These are phyloP conservation scores for Graphiopsis chlorocephala DNA, from an alignment of 2,329 filamentous ascomycete genomes.

Conservation along the genomic window DNA sequence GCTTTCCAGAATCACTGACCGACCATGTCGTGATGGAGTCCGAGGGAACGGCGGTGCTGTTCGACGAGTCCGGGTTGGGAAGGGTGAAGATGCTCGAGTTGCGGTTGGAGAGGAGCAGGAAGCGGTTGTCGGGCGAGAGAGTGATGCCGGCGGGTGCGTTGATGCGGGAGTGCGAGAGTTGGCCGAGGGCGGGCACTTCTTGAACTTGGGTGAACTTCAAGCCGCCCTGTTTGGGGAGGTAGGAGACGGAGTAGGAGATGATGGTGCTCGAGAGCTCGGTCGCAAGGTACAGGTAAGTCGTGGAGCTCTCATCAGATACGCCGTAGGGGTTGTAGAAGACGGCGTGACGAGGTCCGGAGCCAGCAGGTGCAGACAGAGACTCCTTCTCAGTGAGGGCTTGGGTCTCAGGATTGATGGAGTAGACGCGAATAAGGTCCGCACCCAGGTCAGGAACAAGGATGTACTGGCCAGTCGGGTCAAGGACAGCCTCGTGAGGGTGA, in stretches of 20 bases:
- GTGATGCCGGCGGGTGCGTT: constrained; percentile 57
- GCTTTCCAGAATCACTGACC: constrained; percentile 56
- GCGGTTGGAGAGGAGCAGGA: constrained; percentile 67
- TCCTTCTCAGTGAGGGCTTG: constrained; percentile 27
- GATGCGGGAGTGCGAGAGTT: constrained; percentile 41
- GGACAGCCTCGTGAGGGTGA: constrained; percentile 37
- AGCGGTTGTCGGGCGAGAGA: constrained; percentile 51
- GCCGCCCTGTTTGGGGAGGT: constrained; percentile 41
- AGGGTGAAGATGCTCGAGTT: constrained; percentile 54
- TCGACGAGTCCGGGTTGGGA: constrained; percentile 44
- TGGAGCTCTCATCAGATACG: constrained; percentile 23
- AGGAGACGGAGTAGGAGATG: constrained; percentile 49
- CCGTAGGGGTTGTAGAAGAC: constrained; percentile 36
- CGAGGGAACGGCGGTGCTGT: constrained; percentile 35
- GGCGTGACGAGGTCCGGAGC: constrained; percentile 37
- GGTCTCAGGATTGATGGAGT: constrained; percentile 27
- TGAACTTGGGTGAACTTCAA: constrained; percentile 48
- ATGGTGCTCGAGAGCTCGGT: constrained; percentile 53
- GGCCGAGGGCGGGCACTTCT: constrained; percentile 48
- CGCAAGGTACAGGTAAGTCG: constrained; percentile 40
- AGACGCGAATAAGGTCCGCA: constrained; percentile 37
- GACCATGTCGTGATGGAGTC: constrained; percentile 65
- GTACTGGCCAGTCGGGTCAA: constrained; percentile 39
- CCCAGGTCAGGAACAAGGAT: constrained; percentile 39
- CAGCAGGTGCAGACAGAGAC: constrained; percentile 28